Evolutionary conservation across 345 rosid genomes (phyloP), one percentile per base, ranked within the genome.

Genomic region (Nephelium lappaceum): DNA sequence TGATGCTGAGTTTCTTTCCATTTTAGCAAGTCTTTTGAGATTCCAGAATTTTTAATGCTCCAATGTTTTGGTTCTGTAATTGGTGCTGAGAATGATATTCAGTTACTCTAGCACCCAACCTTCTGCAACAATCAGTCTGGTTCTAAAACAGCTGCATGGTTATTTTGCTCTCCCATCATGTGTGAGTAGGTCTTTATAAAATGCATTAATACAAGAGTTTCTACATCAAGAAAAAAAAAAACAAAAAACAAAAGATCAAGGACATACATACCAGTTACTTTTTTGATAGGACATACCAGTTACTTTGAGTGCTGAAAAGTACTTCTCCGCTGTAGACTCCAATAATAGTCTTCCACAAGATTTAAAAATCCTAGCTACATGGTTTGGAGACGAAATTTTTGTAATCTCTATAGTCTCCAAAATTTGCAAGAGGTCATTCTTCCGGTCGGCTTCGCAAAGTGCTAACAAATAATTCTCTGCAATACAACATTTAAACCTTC

Each of bases 391-490:
- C 70, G 86, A 82, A 80, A 96, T 19, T 76, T 79, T 84, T 78
- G 81, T 88, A 41, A 96, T 78, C 77, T 96, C 98, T 65, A 89
- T 72, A 55, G 57, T 62, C 62, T 93, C 93, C 80, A 93, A 83
- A 62, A 94, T 76, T 69, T 79, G 89, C 82, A 89, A 82, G 61
- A 90, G 74, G 72, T 93, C 87, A 76, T 81, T 69, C 85, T 84
- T 88, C 74, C 81, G 82, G 64, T 84, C 92, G 77, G 90, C 84
- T 83, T 87, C 89, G 69, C 93, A 86, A 42, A 96, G 87, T 49
- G 98, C 97, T 69, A 86, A 74, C 78, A 96, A 75, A 85, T 93
- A 94, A 73, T 86, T 88, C 83, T 84, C 99, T 96, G 94, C 85
- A 83, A 75, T 60, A 78, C 41, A 75, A 63, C 24, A 68, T 55